Evolutionary conservation across 1,139 yeast species (phyloP).

Genomic region (Eremothecium gossypii): DNA sequence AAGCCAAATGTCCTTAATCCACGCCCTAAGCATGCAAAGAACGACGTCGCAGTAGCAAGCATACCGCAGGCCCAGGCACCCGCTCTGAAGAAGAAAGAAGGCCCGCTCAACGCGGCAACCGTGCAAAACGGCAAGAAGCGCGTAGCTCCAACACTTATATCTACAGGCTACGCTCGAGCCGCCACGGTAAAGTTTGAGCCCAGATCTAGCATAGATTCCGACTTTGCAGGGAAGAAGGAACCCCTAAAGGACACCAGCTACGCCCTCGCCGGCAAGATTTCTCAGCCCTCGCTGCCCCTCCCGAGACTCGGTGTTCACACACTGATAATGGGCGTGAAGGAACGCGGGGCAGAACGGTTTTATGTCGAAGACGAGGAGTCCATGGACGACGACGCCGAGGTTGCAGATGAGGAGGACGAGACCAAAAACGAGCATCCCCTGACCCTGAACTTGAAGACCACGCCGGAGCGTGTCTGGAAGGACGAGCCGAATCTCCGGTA

Average conservation of each 20-base stretch:
- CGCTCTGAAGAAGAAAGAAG: conserved; percentile 22
- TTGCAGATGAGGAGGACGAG: conserved; percentile 26
- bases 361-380: conserved; percentile 31
- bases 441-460: conserved; percentile 23
- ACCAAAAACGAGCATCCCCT: conserved; percentile 14
- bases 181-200: neutral
- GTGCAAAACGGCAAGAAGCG: conserved; percentile 63
- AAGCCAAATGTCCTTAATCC: conserved; percentile 6
- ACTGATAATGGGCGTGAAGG: conserved; percentile 29
- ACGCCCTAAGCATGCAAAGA: conserved; percentile 1
- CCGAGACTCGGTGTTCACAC: conserved; percentile 35
- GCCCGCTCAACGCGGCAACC: conserved; percentile 25
- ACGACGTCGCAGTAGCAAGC: conserved; percentile 1
- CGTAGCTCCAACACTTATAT: conserved; percentile 75
- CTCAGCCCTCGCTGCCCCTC: conserved; percentile 27
- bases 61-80: conserved; percentile 18
- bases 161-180: conserved; percentile 34
- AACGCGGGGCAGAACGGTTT: conserved; percentile 20
- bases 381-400: conserved; percentile 26
- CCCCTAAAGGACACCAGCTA: conserved; percentile 7
- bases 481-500: conserved; percentile 25
- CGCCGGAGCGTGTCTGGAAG: conserved; percentile 23
- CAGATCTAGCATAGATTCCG: neutral
- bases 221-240: conserved; percentile 6
- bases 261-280: conserved; percentile 19